phyloP scores from a whole-genome alignment of 176 grass and related monocot genomes.

The Leersia perrieri region DNA sequence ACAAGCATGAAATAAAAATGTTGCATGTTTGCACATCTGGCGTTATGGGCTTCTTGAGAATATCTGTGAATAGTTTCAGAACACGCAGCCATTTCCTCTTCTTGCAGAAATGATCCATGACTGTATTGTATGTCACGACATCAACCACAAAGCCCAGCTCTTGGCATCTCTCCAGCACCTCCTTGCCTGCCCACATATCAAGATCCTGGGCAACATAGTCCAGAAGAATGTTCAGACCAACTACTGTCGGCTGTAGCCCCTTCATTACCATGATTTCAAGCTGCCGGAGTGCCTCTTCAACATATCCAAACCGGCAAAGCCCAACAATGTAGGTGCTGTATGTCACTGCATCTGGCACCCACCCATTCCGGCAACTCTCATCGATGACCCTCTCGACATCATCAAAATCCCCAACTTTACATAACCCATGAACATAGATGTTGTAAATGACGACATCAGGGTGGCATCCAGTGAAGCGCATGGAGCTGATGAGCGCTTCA shows the following conservation, averaged over 20 bases:
- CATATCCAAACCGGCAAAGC: slow-evolving; percentile 54
- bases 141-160: slow-evolving; percentile 82
- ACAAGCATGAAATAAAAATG: slow-evolving; percentile 69
- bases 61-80: slow-evolving; percentile 68
- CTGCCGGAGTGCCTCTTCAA: slow-evolving; percentile 46
- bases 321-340: slow-evolving; percentile 80
- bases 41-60: slow-evolving; percentile 76
- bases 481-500: slow-evolving; percentile 44
- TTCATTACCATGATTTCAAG: slow-evolving; percentile 65
- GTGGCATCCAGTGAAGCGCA: slow-evolving; percentile 49
- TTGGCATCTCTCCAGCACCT: slow-evolving; percentile 58
- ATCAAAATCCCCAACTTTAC: slow-evolving; percentile 54
- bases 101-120: slow-evolving; percentile 79
- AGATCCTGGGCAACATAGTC: slow-evolving; percentile 48
- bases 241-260: slow-evolving; percentile 54
- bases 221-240: slow-evolving; percentile 83
- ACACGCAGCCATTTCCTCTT: slow-evolving; percentile 53
- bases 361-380: slow-evolving; percentile 46
- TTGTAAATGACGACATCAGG: slow-evolving; percentile 73
- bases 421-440: slow-evolving; percentile 69
- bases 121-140: slow-evolving; percentile 73
- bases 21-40: slow-evolving; percentile 59
- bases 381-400: slow-evolving; percentile 46
- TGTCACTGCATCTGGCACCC: slow-evolving; percentile 74
- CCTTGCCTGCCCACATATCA: slow-evolving; percentile 57